phyloP scores from a whole-genome alignment of 1,284 basidiomycete species.

The Cerrena zonata region DNA sequence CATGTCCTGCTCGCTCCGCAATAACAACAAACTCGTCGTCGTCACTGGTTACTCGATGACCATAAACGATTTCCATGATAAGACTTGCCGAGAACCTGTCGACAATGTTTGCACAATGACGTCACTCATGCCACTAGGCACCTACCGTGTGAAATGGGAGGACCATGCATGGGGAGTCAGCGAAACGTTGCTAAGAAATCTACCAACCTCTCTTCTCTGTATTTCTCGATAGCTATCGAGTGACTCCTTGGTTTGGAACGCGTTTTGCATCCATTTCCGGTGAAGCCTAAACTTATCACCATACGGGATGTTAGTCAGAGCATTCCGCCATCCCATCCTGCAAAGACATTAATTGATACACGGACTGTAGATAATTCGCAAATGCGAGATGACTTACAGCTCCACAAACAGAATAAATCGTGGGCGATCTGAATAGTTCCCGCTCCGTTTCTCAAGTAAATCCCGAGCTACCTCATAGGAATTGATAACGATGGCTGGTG shows the following conservation, averaged over 20 bases:
- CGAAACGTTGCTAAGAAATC: conserved; percentile 16
- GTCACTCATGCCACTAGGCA: conserved; percentile 1
- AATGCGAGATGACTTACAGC: conserved; percentile 6
- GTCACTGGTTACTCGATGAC: conserved; percentile 18
- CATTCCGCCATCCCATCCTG: conserved; percentile 14
- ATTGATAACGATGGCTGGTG: conserved; percentile 16
- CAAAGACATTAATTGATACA: no score
- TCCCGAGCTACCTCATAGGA: conserved; percentile 12
- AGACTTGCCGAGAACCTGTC: conserved; percentile 31
- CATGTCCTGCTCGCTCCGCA: conserved; percentile 41
- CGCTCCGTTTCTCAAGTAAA: conserved; percentile 15
- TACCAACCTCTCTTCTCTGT: conserved; percentile 14
- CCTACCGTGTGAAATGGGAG: conserved; percentile 19
- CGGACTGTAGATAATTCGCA: no score
- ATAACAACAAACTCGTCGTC: conserved; percentile 19
- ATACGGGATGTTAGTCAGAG: conserved; percentile 12
- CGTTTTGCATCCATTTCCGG: conserved; percentile 19
- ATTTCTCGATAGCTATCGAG: conserved; percentile 13
- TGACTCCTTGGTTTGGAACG: conserved; percentile 12
- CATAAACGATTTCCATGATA: conserved; percentile 32
- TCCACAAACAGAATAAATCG: conserved; percentile 8
- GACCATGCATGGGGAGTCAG: conserved; percentile 18
- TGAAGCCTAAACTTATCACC: conserved; percentile 22
- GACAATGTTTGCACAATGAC: not conserved
- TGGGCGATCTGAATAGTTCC: conserved; percentile 16